Percentiles rank a stretch among this genome's conserved stretches.
Conservation (phyloP, 2,329 filamentous ascomycete species). For the Emergomyces africanus region DNA sequence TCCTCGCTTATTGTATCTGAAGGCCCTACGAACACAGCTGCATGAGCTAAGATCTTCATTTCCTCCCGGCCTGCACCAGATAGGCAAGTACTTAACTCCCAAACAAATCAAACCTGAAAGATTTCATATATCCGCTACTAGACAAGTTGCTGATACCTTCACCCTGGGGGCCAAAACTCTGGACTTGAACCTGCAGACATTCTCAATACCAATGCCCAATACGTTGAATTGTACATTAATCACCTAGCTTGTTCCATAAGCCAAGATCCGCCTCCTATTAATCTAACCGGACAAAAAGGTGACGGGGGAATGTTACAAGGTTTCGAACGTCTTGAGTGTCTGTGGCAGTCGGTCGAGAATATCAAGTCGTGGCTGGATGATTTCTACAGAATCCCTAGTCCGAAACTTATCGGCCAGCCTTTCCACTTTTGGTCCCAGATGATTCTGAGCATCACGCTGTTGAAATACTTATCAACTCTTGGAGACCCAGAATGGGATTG, state of each 20-base stretch:
- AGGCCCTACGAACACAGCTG: not conserved
- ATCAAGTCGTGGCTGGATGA: slow-evolving; percentile 23
- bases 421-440: slow-evolving; percentile 30
- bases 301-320: slow-evolving; percentile 10
- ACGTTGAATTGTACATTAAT: slow-evolving; percentile 18
- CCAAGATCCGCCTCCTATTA: slow-evolving; percentile 9
- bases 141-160: not conserved
- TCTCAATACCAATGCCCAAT: slow-evolving; percentile 17
- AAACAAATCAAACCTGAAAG: not conserved
- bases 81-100: not conserved
- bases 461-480: slow-evolving; percentile 27
- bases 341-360: slow-evolving; percentile 22
- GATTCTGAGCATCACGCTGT: slow-evolving; percentile 20
- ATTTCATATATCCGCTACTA: not conserved
- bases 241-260: slow-evolving; percentile 17
- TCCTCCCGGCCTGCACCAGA: not conserved
- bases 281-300: not conserved
- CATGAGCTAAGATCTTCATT: not conserved
- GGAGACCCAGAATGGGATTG: slow-evolving; percentile 28
- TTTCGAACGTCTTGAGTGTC: slow-evolving; percentile 21
- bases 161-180: not conserved
- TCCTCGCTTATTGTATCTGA: not conserved
- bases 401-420: slow-evolving; percentile 18
- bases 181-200: slow-evolving; percentile 12
- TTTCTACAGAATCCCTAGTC: slow-evolving; percentile 18